A percentile compares a stretch with the other conserved stretches of the same genome.
Conservation (phyloP, 78 protist species). For the Dictyostelium brefeldianum region DNA sequence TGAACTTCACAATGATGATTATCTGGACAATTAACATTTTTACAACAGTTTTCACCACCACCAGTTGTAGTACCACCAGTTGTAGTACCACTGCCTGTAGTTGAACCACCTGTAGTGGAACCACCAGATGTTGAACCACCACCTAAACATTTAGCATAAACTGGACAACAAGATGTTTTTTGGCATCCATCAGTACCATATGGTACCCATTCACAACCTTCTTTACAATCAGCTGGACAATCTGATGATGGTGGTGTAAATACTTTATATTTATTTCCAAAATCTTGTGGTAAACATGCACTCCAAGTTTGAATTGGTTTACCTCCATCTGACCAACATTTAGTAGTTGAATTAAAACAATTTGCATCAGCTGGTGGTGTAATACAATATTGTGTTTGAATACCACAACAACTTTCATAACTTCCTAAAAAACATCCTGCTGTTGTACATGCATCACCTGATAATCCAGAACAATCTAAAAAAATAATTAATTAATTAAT, state of each 20-base stretch:
- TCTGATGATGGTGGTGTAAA: neutral
- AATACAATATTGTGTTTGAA: neutral
- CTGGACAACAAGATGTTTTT: neutral
- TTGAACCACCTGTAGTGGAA: constrained; percentile 10
- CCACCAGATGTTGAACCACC: neutral
- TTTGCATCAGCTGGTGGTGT: neutral
- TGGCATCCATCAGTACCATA: neutral
- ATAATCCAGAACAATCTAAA: neutral
- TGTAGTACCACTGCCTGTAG: neutral
- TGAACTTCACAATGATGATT: neutral
- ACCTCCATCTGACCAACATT: neutral
- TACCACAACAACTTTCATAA: neutral
- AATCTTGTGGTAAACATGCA: neutral
- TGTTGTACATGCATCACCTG: neutral
- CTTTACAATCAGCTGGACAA: neutral
- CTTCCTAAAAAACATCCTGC: neutral
- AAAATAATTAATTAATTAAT: too few relatives aligned
- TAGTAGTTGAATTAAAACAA: neutral
- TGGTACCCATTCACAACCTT: neutral
- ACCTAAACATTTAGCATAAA: neutral
- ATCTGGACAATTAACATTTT: neutral
- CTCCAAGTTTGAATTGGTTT: neutral
- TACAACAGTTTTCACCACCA: too few relatives aligned
- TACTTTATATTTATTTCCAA: constrained; percentile 1
- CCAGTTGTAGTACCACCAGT: neutral